Conservation (phyloP, 2,329 filamentous ascomycete species). For the Fusarium pseudoanthophilum region DNA sequence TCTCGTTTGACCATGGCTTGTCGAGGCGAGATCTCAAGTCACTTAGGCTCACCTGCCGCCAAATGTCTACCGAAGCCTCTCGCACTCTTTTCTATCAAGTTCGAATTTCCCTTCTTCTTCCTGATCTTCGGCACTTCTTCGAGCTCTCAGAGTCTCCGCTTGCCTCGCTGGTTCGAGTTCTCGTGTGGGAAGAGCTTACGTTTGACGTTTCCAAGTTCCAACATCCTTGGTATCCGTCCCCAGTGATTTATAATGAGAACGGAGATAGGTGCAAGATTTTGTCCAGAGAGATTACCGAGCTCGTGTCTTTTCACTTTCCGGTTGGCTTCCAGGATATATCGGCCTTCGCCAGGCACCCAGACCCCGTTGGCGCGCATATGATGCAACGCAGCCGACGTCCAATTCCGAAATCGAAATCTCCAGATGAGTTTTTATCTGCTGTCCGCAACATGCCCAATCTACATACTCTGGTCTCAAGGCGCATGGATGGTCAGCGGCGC, state of each 20-base stretch:
- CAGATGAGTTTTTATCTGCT: not conserved
- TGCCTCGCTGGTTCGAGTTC: not conserved
- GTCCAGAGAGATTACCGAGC: too few species aligned
- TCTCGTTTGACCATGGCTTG: not conserved
- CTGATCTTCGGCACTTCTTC: conserved; percentile 1
- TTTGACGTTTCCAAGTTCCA: not conserved
- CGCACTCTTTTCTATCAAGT: conserved; percentile 1
- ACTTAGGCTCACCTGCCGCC: not conserved
- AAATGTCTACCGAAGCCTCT: not conserved
- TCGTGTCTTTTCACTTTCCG: too few species aligned
- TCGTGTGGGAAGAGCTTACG: conserved; percentile 18
- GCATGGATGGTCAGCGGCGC: conserved; percentile 1
- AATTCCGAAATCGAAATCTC: too few species aligned
- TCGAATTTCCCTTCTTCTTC: not conserved
- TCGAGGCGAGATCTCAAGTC: conserved; percentile 6
- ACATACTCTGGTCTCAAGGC: conserved; percentile 8
- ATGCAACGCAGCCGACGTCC: too few species aligned
- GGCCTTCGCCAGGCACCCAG: too few species aligned
- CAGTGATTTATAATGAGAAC: too few species aligned
- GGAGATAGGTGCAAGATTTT: too few species aligned
- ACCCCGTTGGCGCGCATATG: too few species aligned
- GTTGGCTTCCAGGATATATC: not conserved
- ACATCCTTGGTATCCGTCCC: too few species aligned
- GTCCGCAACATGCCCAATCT: not conserved
- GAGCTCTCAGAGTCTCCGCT: not conserved